Base-by-base conservation (phyloP, 176 grass and related monocot species). In the Themeda triandra region DNA sequence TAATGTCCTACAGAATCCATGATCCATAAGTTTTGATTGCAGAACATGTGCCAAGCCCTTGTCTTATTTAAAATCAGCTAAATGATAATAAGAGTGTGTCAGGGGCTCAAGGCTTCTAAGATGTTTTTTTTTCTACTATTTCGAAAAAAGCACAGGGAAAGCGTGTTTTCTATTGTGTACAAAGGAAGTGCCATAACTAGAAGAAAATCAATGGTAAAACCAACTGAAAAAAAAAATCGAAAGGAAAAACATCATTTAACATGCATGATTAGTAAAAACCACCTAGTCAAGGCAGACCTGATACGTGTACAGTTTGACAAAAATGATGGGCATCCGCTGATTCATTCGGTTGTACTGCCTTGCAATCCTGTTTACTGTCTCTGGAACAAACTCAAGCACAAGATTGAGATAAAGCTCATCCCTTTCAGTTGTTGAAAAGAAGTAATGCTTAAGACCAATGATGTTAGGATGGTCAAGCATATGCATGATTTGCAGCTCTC, bases 391-490 rank as follows among this genome's bases (percentile, higher is more conserved):
- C 83, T 98, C 93, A 80, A 98, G 87, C 29, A 95, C 96, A 86
- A 98, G 87, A 80, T 98, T 98, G 73, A 95, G 91, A 80, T 98
- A 98, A 32, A 98, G 82, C 77, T 98, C 89, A 3, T 98, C 91
- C 76, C 89, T 95, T 75, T 95, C 89, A 1, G 87, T 98, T 48
- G 92, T 93, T 73, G 91, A 98, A 79, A 95, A 98, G 85, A 98
- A 98, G 74, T 95, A 92, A 91, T 98, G 96, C 83, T 90, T 98
- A 36, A 98, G 89, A 78, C 82, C 86, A 71, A 93, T 92, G 70
- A 98, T 88, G 68, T 98, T 98, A n/a, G 93, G 96, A 90, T 98
- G 96, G 53, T 98, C 96, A 73, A 98, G 84, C 96, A 95, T 98
- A 87, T 95, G 89, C 93, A 98, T 98, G 69, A 93, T 95, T 83